Base-by-base conservation (phyloP, 2,329 filamentous ascomycete species). In the Ophiostoma ips region DNA sequence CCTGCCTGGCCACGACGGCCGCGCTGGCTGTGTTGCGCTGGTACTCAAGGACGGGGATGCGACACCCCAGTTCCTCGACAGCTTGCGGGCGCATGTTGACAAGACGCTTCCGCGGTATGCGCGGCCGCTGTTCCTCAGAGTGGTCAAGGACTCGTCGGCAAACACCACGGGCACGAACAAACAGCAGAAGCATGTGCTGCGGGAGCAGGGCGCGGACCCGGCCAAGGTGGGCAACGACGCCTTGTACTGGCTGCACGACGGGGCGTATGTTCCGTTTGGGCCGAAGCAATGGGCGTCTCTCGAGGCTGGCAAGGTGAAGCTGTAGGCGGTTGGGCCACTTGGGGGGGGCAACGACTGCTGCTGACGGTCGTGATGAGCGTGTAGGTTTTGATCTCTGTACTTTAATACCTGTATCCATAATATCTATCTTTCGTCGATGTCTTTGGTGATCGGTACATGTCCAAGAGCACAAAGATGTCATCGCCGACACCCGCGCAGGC, bases 151-250 rank as follows among this genome's bases (percentile, higher is more conserved):
- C 24, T 65, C 74, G 43, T 64, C 67, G 3, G 72, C 78, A 56
- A 77, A 83, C 59, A 72, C 78, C 1, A 94, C 88, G 5, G 87
- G 87, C 0, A 95, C 87, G 45, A 84, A 87, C 60, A 95, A 95
- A 71, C 85, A 94, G 68, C 83, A 89, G 66, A 95, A 95, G 65
- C 77, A 83, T 55, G 65, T 69, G 0, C 63, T 94, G 55, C 71
- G 86, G n/a, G 70, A 72, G 2, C 75, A 89, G 55, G 87, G 88
- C 1, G 84, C 90, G 0, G 76, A 86, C 58, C 84, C 83, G 0
- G 64, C 60, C 4, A 76, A 76, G 58, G 68, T 73, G 1, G 63
- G 63, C 35, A 57, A 58, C 3, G 75, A 77, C 21, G 62, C 66
- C 35, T 34, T 83, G 43, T 83, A 69, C 58, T 90, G 84, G 83